Percentiles rank a stretch among this genome's conserved stretches.
Evolutionary conservation across 768 basidiomycete genomes (phyloP).

Genomic region (Tulasnella calospora): DNA sequence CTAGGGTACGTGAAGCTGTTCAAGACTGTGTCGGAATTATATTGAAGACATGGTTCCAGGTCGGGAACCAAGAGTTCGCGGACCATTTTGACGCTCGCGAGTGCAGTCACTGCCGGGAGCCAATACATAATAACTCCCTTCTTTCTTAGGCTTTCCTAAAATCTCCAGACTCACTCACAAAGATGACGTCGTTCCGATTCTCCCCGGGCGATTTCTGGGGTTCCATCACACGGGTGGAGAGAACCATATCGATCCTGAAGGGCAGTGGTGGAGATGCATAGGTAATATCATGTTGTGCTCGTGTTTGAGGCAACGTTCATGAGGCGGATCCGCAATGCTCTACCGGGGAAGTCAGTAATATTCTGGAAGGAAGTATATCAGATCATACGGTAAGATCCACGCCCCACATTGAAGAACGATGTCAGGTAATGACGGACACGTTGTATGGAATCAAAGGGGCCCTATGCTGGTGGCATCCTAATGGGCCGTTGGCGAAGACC

Average conservation of each 20-base stretch:
- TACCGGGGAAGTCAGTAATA: conserved; percentile 10
- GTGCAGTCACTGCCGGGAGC: conserved; percentile 36
- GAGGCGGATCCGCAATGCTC: conserved; percentile 24
- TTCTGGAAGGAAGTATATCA: conserved; percentile 1
- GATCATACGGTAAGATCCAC: not conserved
- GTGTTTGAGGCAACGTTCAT: not conserved
- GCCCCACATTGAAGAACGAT: no score
- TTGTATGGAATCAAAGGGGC: not conserved
- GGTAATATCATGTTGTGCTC: not conserved
- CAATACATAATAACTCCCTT: not conserved
- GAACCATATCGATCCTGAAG: conserved; percentile 39
- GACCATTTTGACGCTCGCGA: conserved; percentile 38
- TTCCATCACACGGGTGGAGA: conserved; percentile 49
- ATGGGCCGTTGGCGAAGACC: not conserved
- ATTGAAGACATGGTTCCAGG: conserved; percentile 10
- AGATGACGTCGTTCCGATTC: conserved; percentile 43
- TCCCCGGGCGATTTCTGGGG: conserved; percentile 41
- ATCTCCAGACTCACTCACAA: conserved; percentile 41
- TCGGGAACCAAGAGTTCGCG: conserved; percentile 46
- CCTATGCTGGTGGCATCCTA: not conserved
- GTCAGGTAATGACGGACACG: not conserved
- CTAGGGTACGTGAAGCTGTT: conserved; percentile 32
- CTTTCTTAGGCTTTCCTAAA: conserved; percentile 23
- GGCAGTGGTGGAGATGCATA: not conserved
- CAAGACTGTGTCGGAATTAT: not conserved